phyloP scores from a whole-genome alignment of 352 stramenopile species.

The Pythium grandisporangium region DNA sequence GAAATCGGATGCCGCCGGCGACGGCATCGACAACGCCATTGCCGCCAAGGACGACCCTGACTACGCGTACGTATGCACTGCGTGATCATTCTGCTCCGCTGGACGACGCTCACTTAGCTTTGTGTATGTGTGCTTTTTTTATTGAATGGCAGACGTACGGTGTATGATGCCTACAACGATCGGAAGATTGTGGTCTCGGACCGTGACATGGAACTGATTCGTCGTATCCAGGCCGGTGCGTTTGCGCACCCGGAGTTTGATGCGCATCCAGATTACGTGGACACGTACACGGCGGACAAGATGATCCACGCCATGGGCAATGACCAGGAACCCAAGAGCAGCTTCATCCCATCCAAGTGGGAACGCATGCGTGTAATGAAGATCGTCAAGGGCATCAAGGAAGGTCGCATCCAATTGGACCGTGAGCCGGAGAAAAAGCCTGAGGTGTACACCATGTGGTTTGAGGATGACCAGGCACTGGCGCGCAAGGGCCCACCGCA shows the following conservation, averaged over 20 bases:
- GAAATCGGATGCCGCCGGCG: slow-evolving; percentile 79
- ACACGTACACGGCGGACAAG: slow-evolving; percentile 85
- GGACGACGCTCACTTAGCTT: too few species aligned
- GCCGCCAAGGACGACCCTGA: slow-evolving; percentile 87
- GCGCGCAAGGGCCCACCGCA: slow-evolving; percentile 92
- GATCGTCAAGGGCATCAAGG: slow-evolving; percentile 95
- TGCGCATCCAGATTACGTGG: slow-evolving; percentile 87
- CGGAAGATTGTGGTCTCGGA: slow-evolving; percentile 95
- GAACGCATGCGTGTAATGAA: slow-evolving; percentile 97
- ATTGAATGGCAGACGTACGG: slow-evolving; percentile 63
- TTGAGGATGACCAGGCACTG: slow-evolving; percentile 82
- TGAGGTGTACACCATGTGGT: slow-evolving; percentile 90
- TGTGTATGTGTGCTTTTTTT: slow-evolving; percentile 5
- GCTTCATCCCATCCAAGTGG: slow-evolving; percentile 96
- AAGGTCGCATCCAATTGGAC: slow-evolving; percentile 92
- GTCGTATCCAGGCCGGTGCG: slow-evolving; percentile 91
- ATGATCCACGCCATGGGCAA: slow-evolving; percentile 85
- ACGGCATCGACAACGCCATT: slow-evolving; percentile 86
- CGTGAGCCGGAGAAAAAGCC: slow-evolving; percentile 89
- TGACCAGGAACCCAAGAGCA: slow-evolving; percentile 85
- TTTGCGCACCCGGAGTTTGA: slow-evolving; percentile 91
- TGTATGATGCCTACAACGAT: slow-evolving; percentile 99
- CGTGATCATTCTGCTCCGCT: too few species aligned
- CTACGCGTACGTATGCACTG: slow-evolving; percentile 72
- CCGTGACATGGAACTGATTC: slow-evolving; percentile 97